Conservation (phyloP, 2,329 filamentous ascomycete genomes). For the Colletotrichum lentis region DNA sequence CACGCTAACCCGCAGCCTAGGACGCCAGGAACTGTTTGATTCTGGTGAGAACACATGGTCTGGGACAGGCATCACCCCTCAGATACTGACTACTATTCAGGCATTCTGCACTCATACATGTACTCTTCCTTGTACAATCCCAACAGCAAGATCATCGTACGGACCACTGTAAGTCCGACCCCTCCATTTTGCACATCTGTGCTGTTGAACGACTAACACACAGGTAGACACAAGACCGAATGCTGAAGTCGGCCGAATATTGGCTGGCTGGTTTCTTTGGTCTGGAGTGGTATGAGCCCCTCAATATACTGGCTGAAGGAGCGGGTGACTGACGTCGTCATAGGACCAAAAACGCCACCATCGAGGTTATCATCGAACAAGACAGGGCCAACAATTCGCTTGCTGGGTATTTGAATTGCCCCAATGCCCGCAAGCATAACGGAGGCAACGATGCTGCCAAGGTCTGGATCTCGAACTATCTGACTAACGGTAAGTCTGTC, state of each 20-base stretch:
- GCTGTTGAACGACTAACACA: constrained; percentile 27
- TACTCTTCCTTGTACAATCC: constrained; percentile 77
- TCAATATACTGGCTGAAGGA: neutral
- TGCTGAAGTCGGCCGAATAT: constrained; percentile 80
- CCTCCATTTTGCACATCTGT: neutral
- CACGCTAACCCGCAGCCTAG: constrained; percentile 31
- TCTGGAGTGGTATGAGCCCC: constrained; percentile 64
- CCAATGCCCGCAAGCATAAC: constrained; percentile 63
- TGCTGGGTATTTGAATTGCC: constrained; percentile 72
- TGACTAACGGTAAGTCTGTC: constrained; percentile 60
- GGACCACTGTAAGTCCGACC: constrained; percentile 65
- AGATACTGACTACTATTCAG: constrained; percentile 44
- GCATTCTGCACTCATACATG: constrained; percentile 75
- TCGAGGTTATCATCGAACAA: constrained; percentile 76
- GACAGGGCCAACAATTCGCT: constrained; percentile 73
- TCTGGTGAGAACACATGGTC: constrained; percentile 53
- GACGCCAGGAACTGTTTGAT: constrained; percentile 76
- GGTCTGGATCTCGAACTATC: constrained; percentile 71
- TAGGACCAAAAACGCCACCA: constrained; percentile 72
- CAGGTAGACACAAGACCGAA: constrained; percentile 72
- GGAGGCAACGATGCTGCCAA: constrained; percentile 62
- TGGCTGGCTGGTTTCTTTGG: constrained; percentile 84
- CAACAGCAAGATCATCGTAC: constrained; percentile 74
- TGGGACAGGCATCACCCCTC: no score
- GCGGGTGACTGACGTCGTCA: neutral